These are phyloP conservation scores for Ophiorrhiza pumila DNA, from an alignment of 257 asterid species.

Conservation along the genomic window DNA sequence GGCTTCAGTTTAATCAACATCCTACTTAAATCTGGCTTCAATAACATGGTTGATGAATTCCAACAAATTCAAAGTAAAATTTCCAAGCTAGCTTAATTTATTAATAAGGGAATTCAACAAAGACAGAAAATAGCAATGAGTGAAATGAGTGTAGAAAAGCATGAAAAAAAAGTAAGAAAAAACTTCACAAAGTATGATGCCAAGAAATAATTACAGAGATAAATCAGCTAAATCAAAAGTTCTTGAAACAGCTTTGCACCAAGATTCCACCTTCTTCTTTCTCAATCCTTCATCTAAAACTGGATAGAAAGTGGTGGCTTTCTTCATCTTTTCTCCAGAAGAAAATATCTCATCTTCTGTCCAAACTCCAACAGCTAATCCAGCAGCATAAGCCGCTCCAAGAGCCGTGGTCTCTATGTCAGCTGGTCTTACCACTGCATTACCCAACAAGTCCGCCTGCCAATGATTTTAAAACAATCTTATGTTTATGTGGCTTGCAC, in stretches of 20 bases:
- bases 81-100: neutral
- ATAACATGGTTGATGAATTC: too few relatives aligned
- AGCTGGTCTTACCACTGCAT: constrained; percentile 75
- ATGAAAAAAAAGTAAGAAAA: neutral
- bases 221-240: constrained; percentile 83
- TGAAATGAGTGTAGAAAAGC: neutral
- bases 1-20: too few relatives aligned
- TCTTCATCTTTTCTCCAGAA: constrained; percentile 52
- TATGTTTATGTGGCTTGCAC: neutral
- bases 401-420: constrained; percentile 94
- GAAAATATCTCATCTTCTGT: constrained; percentile 60
- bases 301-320: constrained; percentile 53
- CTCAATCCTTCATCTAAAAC: constrained; percentile 47
- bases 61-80: neutral
- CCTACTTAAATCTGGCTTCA: too few relatives aligned
- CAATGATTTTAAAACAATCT: neutral
- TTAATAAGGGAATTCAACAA: neutral
- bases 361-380: constrained; percentile 87
- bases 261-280: constrained; percentile 73
- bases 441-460: constrained; percentile 85
- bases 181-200: neutral
- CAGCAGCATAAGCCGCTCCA: constrained; percentile 97
- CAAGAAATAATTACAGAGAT: constrained; percentile 2
- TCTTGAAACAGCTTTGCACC: constrained; percentile 85
- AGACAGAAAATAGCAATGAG: neutral